Conservation (phyloP, 192 early-diverging fungal genomes). For the Rhizophagus clarus region DNA sequence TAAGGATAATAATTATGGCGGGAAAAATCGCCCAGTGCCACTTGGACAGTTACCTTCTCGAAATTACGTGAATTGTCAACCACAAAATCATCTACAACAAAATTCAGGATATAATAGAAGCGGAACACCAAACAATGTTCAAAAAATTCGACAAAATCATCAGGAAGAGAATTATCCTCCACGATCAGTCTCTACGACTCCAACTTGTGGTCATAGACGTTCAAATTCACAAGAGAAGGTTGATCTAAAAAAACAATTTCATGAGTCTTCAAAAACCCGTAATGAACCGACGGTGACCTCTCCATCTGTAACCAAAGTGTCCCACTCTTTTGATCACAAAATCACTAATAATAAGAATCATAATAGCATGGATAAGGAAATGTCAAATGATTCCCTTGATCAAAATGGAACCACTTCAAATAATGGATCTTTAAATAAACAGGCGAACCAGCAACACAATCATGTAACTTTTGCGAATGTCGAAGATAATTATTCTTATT, state of each 20-base stretch:
- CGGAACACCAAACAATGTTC: neutral
- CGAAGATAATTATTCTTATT: neutral
- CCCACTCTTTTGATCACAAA: neutral
- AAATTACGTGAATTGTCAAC: neutral
- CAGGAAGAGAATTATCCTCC: conserved; percentile 3
- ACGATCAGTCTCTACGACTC: neutral
- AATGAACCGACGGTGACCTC: neutral
- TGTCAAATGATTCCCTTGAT: neutral
- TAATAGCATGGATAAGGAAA: neutral
- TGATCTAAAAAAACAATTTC: neutral
- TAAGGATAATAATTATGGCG: neutral
- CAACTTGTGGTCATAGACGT: conserved; percentile 2
- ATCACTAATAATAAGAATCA: neutral
- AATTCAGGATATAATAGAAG: neutral
- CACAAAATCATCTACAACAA: neutral
- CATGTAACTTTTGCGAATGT: conserved; percentile 6
- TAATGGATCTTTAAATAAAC: neutral
- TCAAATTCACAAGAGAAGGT: neutral
- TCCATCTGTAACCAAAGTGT: neutral
- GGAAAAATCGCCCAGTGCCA: neutral
- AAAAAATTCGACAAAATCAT: neutral
- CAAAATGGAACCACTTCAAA: neutral
- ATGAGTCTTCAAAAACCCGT: neutral
- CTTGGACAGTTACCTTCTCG: neutral
- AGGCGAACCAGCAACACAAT: neutral